Base-by-base conservation (phyloP, 108 stramenopile species). In the Parmales sp. region DNA sequence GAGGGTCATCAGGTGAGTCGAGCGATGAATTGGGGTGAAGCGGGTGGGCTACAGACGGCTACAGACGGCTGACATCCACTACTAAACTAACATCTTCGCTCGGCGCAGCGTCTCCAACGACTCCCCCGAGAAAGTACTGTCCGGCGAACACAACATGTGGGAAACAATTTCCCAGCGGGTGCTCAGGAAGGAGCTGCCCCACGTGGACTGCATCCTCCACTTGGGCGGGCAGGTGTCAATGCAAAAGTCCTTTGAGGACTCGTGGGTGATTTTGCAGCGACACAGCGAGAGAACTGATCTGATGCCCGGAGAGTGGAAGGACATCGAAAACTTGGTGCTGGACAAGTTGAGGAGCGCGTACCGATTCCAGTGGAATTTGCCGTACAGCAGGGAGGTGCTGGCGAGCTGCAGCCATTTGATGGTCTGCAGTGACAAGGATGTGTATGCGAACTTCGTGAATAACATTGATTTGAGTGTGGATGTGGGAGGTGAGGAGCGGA, bases 111-210 rank as follows among this genome's bases (percentile, higher is more conserved):
- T 50, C 13, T 50, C 49, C 20, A 22, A 22, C 49, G 49, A 50
- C 19, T 16, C 13, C 13, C 49, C 49, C 49, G 49, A 50, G 20
- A 50, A 50, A 22, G 18, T n/a, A 5, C 18, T 50, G 11, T 50
- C 49, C 49, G 49, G 49, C 18, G 49, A 50, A n/a, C 49, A 18
- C 49, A 50, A 50, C 49, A 63, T 28, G 60, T 66, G 65, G 65
- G 65, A 66, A 26, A 66, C 65, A 1, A 5, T 66, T 22, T 4
- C 19, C 19, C 41, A 66, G 43, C 26, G 65, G 16, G 39, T 43
- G n/a, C 37, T 37, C 23, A 1, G 18, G 13, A 18, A 25, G 1
- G 39, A 43, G 39, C 43, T 66, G n/a, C 65, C 65, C 22, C 39
- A 20, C 0, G 41, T 44, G 13, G 39, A 66, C n/a, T 2, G 41